Conservation (phyloP, 1,284 basidiomycete species). For the Cryptococcus sp. region DNA sequence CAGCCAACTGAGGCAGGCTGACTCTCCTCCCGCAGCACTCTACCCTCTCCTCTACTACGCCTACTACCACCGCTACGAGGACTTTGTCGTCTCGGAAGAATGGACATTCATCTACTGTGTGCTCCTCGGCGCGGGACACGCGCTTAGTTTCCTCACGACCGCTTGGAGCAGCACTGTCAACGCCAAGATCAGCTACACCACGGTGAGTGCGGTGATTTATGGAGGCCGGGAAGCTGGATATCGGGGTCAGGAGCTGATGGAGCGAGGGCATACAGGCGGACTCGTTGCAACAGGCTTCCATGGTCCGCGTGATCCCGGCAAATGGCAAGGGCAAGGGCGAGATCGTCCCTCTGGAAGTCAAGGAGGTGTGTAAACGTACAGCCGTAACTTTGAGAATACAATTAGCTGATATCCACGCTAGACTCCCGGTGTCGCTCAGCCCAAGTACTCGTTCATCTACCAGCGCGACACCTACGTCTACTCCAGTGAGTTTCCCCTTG, state of each 20-base stretch:
- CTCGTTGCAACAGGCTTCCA: conserved; percentile 69
- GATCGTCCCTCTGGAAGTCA: conserved; percentile 74
- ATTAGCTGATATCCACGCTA: conserved; percentile 5
- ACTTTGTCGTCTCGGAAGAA: conserved; percentile 87
- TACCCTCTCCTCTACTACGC: conserved; percentile 90
- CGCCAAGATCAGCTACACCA: conserved; percentile 67
- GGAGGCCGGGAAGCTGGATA: too few species aligned
- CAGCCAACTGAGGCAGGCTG: conserved; percentile 57
- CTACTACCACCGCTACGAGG: conserved; percentile 78
- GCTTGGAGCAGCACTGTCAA: conserved; percentile 81
- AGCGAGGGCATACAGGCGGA: conserved; percentile 54
- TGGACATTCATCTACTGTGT: conserved; percentile 95
- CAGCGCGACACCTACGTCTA: conserved; percentile 93
- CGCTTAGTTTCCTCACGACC: conserved; percentile 87
- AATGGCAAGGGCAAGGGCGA: conserved; percentile 87
- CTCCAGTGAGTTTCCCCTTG: conserved; percentile 43
- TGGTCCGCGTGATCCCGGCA: conserved; percentile 79
- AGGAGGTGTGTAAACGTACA: conserved; percentile 49
- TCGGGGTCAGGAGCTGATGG: not conserved
- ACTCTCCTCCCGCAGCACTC: conserved; percentile 51
- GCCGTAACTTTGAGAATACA: not conserved
- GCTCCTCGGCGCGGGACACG: conserved; percentile 78
- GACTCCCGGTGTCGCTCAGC: conserved; percentile 51
- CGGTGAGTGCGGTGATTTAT: conserved; percentile 23
- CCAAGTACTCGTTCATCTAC: conserved; percentile 84